Base-by-base conservation (phyloP, 495 filamentous ascomycete genomes). In the Emericellopsis terricola region DNA sequence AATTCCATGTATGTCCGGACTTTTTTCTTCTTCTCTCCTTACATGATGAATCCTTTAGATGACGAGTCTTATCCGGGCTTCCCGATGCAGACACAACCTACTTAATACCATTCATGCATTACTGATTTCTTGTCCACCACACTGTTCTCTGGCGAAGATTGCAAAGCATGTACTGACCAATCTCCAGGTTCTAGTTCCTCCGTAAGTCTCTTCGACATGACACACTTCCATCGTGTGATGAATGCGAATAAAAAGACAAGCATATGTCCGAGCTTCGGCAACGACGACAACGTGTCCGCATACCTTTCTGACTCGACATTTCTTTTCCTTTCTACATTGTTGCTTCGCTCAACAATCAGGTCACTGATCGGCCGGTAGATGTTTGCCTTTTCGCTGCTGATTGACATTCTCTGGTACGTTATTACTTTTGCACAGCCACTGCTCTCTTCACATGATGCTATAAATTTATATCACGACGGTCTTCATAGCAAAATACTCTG, bases 1-100 rank as follows among this genome's bases (percentile, higher is more conserved):
- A 34, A 33, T 31, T 23, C 15, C 24, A 29, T 41, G 47, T 50
- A 37, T 32, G 43, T 38, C 11, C 14, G 19, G 24, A 21, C 31
- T 23, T 34, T 17, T 40, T 9, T 40, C 28, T 39, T 21, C 16
- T 23, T 14, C 32, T 38, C 28, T n/a, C 6, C 16, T 15, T 31
- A 21, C 72, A 78, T 81, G 78, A 79, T 55, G 65, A 61, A 46
- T 60, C 51, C 67, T n/a, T n/a, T n/a, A 78, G 78, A 83, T 83
- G 78, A 83, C 78, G 78, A 83, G 78, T 83, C 78, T 73, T 71
- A 83, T 78, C 58, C 70, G 78, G 73, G 61, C 65, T 71, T n/a
- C 65, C 72, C 78, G 68, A 76, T 83, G 78, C 63, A 65, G 78
- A 83, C 63, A 78, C 62, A 53, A 52, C 48, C 51, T 58, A 65